phyloP scores from a whole-genome alignment of 768 basidiomycete species.

The Mycena capillaripes region DNA sequence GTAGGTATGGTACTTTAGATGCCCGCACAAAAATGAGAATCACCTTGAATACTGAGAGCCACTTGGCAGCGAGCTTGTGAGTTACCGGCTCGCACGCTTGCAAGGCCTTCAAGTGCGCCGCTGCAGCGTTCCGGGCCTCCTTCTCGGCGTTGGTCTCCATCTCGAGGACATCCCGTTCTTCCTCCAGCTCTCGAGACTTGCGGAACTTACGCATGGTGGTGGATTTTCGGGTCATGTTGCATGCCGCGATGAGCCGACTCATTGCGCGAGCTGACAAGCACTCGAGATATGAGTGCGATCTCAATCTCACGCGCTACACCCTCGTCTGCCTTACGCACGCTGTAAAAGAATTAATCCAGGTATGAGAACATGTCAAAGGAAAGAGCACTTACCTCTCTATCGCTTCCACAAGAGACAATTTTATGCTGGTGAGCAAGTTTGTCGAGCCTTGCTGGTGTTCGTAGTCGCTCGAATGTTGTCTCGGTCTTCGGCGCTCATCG shows the following conservation, averaged over 20 bases:
- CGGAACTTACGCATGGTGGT: conserved; percentile 2
- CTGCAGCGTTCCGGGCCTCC: background rate
- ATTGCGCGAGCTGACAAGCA: conserved; percentile 26
- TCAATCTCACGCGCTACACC: too few relatives aligned
- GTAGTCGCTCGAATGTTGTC: background rate
- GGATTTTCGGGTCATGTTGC: background rate
- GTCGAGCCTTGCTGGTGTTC: background rate
- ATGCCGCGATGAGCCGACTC: conserved; percentile 12
- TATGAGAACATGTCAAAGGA: background rate
- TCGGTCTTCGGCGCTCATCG: conserved; percentile 1
- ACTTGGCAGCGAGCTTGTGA: background rate
- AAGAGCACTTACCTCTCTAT: background rate
- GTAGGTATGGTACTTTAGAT: too few relatives aligned
- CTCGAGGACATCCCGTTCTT: background rate
- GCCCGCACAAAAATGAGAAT: too few relatives aligned
- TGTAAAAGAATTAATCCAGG: background rate
- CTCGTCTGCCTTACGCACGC: background rate
- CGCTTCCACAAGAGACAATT: background rate
- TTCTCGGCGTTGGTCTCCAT: background rate
- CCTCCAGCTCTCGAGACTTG: background rate
- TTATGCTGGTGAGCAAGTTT: background rate
- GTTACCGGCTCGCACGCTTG: background rate
- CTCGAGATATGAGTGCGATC: conserved; percentile 14
- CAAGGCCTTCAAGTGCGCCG: background rate
- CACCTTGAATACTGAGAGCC: too few relatives aligned